Base-by-base conservation (phyloP, 805 yeast species). In the Candida maesae region DNA sequence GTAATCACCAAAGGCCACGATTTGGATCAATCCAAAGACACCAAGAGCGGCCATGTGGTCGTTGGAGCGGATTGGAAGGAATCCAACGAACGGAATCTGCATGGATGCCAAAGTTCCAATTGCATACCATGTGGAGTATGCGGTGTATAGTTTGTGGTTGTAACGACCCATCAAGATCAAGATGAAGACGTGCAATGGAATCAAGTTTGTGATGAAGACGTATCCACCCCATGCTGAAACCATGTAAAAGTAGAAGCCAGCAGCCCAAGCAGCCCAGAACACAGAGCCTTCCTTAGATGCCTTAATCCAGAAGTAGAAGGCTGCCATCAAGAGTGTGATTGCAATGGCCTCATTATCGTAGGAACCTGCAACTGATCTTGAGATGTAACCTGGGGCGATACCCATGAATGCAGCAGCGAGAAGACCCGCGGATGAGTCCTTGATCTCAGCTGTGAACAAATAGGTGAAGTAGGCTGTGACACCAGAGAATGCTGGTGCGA, bases 151-250 rank as follows among this genome's bases (percentile, higher is more conserved):
- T 51, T 81, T 79, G 54, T 81, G 81, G 53, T 77, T 77, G 65
- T 89, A 93, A 58, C 99, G 82, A 38, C 99, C 99, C 98, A 93
- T 93, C 51, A 87, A 67, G 39, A 93, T 66, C 60, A 93, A 71
- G 36, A 88, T 90, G 59, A 93, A 90, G 19, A 90, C 89, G 62
- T 93, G 99, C 53, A 93, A 71, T 35, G 99, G 99, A 56, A 93
- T 88, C 73, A 95, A 79, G 68, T 93, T 93, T 45, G 99, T 93
- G 67, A 93, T 95, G 72, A 93, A 93, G 38, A 95, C 99, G 61
- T 93, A 93, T 20, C 99, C 99, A 71, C 99, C 99, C 99, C 99
- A 57, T 11, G 99, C 99, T 35, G 95, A 81, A 38, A 93, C 99
- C 99, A 93, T 93, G 73, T 93, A 93, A 66, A 95, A 93, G 70